Conservation (phyloP, 2,329 filamentous ascomycete genomes). For the Diaporthe aspalathi region DNA sequence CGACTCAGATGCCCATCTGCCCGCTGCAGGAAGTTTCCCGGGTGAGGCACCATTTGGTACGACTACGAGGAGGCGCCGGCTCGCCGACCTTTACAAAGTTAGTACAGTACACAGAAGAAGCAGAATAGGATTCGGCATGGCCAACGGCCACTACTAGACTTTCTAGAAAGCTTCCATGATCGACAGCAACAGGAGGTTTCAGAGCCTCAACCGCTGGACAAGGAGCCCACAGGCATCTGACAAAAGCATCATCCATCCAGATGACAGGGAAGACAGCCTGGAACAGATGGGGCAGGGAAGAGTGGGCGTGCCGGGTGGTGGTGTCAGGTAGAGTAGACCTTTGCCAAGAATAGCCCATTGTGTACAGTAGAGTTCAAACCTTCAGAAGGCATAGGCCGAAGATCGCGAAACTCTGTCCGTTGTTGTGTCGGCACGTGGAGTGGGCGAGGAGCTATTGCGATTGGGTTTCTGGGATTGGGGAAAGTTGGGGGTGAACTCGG, state of each 20-base stretch:
- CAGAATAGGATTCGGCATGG: conserved; percentile 1
- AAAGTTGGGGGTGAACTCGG: not conserved
- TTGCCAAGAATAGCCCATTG: conserved; percentile 17
- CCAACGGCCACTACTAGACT: conserved; percentile 7
- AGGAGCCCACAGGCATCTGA: not conserved
- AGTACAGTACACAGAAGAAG: no score
- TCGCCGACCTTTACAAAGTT: not conserved
- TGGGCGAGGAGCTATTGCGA: conserved; percentile 25
- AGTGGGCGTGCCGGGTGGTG: no score
- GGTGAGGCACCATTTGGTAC: not conserved
- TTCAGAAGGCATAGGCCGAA: conserved; percentile 30
- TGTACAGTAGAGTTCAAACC: conserved; percentile 4
- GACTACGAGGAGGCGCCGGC: not conserved
- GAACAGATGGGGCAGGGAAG: not conserved
- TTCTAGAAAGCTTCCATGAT: conserved; percentile 30
- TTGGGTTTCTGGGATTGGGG: conserved; percentile 17
- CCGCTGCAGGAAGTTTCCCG: not conserved
- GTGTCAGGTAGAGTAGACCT: conserved; percentile 15
- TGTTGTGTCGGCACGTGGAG: conserved; percentile 14
- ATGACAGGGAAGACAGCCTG: not conserved
- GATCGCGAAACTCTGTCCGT: conserved; percentile 30
- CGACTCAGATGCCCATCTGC: not conserved
- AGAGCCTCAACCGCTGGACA: conserved; percentile 11
- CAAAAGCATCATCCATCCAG: not conserved
- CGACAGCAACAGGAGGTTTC: conserved; percentile 9